Percentiles rank a stretch among this genome's conserved stretches.
phyloP scores from a whole-genome alignment of 108 stramenopile species.

The Aurantiochytrium sp. region DNA sequence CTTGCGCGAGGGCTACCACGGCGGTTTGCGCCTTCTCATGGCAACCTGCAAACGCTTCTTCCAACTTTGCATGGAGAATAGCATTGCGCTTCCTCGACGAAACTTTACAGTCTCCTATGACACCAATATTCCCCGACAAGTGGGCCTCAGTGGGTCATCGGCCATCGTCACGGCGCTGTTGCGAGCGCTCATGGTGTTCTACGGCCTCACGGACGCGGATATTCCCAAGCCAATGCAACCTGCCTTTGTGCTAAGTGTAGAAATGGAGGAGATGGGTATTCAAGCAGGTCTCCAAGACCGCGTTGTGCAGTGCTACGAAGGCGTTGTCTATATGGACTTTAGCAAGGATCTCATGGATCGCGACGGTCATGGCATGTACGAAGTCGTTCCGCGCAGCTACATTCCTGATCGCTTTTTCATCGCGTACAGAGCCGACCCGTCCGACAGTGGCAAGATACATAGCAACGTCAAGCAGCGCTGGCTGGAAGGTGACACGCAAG shows the following conservation, averaged over 20 bases:
- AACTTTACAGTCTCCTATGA: slow-evolving; percentile 16
- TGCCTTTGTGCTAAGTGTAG: slow-evolving; percentile 13
- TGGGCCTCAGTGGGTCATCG: slow-evolving; percentile 27
- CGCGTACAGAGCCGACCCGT: slow-evolving; percentile 20
- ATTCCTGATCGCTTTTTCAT: slow-evolving; percentile 21
- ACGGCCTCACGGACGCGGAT: background rate
- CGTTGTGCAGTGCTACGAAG: slow-evolving; percentile 37
- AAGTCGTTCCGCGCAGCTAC: background rate
- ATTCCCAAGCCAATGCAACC: background rate
- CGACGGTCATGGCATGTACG: slow-evolving; percentile 16
- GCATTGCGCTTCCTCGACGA: background rate
- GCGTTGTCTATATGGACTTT: slow-evolving; percentile 39
- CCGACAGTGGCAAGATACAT: slow-evolving; percentile 30
- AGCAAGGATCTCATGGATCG: background rate
- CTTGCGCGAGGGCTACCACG: slow-evolving; percentile 22
- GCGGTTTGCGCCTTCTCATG: slow-evolving; percentile 27
- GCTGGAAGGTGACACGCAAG: background rate
- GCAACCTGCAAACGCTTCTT: slow-evolving; percentile 29
- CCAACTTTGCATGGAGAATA: background rate
- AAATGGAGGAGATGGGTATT: slow-evolving; percentile 35
- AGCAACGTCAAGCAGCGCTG: slow-evolving; percentile 23
- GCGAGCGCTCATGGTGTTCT: slow-evolving; percentile 19
- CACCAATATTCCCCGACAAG: slow-evolving; percentile 35
- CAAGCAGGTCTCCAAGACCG: slow-evolving; percentile 38
- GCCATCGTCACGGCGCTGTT: slow-evolving; percentile 33